A percentile compares a stretch with the other conserved stretches of the same genome.
Evolutionary conservation across 2,329 filamentous ascomycete species (phyloP).

Genomic region (Aspergillus hortae): DNA sequence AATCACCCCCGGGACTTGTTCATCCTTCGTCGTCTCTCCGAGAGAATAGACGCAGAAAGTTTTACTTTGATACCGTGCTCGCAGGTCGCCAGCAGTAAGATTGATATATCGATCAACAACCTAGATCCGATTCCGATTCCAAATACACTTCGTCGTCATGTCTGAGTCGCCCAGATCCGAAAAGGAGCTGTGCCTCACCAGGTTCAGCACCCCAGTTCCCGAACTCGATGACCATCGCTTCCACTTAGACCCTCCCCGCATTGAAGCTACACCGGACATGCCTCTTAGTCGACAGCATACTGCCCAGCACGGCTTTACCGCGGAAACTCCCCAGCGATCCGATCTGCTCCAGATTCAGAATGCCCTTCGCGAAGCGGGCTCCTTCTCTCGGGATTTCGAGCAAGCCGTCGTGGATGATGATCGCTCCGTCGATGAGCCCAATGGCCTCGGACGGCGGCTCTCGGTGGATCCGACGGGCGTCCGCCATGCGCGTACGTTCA

Average conservation of each 20-base stretch:
- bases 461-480: conserved; percentile 41
- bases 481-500: conserved; percentile 32
- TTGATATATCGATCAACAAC: neutral
- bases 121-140: neutral
- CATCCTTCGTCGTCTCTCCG: conserved; percentile 17
- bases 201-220: conserved; percentile 61
- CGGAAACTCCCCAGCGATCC: conserved; percentile 48
- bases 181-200: conserved; percentile 53
- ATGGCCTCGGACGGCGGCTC: conserved; percentile 33
- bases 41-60: conserved; percentile 2
- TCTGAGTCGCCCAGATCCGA: conserved; percentile 63
- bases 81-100: neutral
- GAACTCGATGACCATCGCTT: conserved; percentile 81
- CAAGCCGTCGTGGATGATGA: conserved; percentile 80
- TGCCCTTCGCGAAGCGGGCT: conserved; percentile 39
- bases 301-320: conserved; percentile 46
- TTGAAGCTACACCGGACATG: conserved; percentile 36
- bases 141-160: conserved; percentile 27
- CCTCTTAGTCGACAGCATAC: conserved; percentile 32
- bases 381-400: conserved; percentile 76
- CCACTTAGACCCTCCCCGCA: conserved; percentile 36
- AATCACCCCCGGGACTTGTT: conserved; percentile 27
- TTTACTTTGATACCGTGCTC: neutral
- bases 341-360: conserved; percentile 47
- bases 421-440: conserved; percentile 32